These are phyloP conservation scores for Pseudocercospora fuligena DNA, from an alignment of 2,329 filamentous ascomycete species.

Conservation along the genomic window DNA sequence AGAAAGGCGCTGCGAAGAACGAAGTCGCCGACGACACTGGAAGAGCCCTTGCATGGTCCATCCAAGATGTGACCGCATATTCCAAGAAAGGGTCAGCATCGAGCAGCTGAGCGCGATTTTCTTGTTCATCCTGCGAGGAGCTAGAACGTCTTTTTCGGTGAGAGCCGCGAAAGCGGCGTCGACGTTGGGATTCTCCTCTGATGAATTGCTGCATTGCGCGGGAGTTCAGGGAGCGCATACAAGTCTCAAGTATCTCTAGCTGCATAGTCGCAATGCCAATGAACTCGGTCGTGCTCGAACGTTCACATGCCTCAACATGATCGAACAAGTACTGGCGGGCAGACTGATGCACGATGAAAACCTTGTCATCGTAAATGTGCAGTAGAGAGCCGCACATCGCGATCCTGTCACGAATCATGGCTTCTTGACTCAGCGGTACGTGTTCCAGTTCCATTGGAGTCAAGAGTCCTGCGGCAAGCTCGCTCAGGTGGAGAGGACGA, in stretches of 20 bases:
- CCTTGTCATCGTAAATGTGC: neutral
- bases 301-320: neutral
- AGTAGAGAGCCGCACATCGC: neutral
- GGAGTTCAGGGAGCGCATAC: too few relatives aligned
- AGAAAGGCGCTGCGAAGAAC: neutral
- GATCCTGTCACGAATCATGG: neutral
- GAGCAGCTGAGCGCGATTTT: too few relatives aligned
- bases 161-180: too few relatives aligned
- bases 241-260: neutral
- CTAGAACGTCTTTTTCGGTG: too few relatives aligned
- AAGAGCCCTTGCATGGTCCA: too few relatives aligned
- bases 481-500: neutral
- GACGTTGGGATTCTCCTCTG: too few relatives aligned
- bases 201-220: too few relatives aligned
- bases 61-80: too few relatives aligned
- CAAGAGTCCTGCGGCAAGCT: neutral
- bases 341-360: neutral
- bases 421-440: neutral
- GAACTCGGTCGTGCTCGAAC: neutral
- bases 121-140: too few relatives aligned
- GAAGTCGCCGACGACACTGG: too few relatives aligned
- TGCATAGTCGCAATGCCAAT: neutral
- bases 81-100: too few relatives aligned
- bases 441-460: neutral
- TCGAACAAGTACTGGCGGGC: neutral